phyloP scores from a whole-genome alignment of 345 rosid genomes.

The Angophora floribunda region DNA sequence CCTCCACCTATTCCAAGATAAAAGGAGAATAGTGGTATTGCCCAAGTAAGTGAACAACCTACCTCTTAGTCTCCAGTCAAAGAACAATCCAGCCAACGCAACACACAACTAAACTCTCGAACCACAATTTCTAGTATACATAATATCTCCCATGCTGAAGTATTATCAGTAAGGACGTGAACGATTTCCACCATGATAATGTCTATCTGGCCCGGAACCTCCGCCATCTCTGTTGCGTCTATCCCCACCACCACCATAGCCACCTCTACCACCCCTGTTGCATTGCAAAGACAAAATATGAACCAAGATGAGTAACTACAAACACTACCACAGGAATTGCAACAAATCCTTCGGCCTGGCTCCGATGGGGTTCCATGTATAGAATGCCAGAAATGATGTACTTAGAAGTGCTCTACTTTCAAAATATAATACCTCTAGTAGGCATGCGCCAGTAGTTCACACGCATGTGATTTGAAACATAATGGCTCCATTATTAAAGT shows the following conservation, averaged over 20 bases:
- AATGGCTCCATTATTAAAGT: neutral
- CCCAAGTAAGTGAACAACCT: conserved; percentile 57
- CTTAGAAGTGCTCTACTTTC: neutral
- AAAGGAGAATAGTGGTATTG: conserved; percentile 26
- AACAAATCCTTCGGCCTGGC: neutral
- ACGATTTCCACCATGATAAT: conserved; percentile 79
- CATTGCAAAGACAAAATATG: neutral
- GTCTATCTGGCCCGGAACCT: conserved; percentile 88
- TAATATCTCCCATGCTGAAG: conserved; percentile 16
- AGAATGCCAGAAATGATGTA: neutral
- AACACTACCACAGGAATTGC: neutral
- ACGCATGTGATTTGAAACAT: neutral
- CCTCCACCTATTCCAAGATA: conserved; percentile 19
- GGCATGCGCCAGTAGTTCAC: neutral
- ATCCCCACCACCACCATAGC: conserved; percentile 83
- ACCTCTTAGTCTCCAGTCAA: conserved; percentile 66
- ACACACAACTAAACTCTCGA: conserved; percentile 29
- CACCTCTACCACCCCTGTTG: conserved; percentile 73
- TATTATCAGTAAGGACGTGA: conserved; percentile 78
- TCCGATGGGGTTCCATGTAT: neutral
- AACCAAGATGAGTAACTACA: neutral
- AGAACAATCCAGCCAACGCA: conserved; percentile 42
- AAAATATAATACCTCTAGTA: neutral
- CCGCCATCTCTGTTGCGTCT: conserved; percentile 70
- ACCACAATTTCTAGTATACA: conserved; percentile 57